Conservation (phyloP, 228 moss, liverwort and hornwort species). For the Sphagnum fallax region DNA sequence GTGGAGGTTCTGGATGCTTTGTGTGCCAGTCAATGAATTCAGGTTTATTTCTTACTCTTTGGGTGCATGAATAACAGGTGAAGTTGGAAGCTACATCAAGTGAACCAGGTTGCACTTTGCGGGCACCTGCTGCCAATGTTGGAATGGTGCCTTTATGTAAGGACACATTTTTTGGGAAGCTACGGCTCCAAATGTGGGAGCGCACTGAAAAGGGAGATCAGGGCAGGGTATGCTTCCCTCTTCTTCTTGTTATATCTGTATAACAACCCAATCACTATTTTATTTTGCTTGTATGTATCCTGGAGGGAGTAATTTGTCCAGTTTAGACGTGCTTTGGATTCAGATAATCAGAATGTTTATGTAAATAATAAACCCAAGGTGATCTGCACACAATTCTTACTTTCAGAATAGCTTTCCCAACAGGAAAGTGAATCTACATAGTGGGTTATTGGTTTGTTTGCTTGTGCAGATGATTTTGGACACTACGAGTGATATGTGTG, state of each 20-base stretch:
- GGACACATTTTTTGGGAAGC: constrained; percentile 74
- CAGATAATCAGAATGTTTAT: no score
- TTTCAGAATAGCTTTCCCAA: no score
- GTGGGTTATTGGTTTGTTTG: no score
- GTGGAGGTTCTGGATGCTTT: no score
- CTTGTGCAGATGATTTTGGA: constrained; percentile 50
- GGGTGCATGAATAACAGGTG: constrained; percentile 23
- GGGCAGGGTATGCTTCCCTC: constrained; percentile 25
- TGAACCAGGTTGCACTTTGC: constrained; percentile 57
- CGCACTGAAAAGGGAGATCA: constrained; percentile 26
- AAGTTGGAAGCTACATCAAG: constrained; percentile 63
- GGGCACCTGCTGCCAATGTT: constrained; percentile 84
- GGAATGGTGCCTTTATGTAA: constrained; percentile 86
- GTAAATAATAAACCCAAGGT: no score
- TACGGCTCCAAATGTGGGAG: constrained; percentile 72
- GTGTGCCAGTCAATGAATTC: no score
- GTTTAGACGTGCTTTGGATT: no score
- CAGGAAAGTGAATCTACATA: no score
- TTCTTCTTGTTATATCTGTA: neutral
- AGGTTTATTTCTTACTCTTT: no score
- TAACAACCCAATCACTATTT: no score
- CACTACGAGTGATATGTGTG: constrained; percentile 64
- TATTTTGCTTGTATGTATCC: no score
- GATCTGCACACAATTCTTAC: neutral
- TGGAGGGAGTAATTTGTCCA: no score